phyloP scores from a whole-genome alignment of 257 asterid genomes.

The Mentha longifolia region DNA sequence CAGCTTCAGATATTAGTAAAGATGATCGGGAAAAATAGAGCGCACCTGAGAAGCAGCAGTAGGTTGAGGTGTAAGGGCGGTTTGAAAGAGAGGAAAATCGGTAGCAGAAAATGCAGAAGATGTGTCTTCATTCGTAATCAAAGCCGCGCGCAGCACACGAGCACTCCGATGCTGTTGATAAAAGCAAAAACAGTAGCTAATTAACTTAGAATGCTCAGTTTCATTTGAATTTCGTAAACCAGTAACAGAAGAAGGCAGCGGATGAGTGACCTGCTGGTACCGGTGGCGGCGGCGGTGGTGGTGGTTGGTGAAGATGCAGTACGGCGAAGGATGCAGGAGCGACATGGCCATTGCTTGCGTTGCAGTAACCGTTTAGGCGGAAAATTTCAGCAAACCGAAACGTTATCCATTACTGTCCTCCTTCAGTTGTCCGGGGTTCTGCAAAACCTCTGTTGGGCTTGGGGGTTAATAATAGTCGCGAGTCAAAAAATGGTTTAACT shows the following conservation, averaged over 20 bases:
- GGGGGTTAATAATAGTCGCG: too few relatives aligned
- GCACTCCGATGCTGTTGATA: constrained; percentile 40
- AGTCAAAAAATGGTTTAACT: too few relatives aligned
- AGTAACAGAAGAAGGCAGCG: background rate
- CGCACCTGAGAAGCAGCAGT: constrained; percentile 80
- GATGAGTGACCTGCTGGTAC: constrained; percentile 37
- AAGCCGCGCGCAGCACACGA: constrained; percentile 36
- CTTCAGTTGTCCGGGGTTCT: background rate
- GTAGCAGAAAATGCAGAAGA: constrained; percentile 45
- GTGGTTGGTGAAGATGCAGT: constrained; percentile 35
- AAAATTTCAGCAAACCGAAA: constrained; percentile 25
- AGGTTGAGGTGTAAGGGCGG: constrained; percentile 46
- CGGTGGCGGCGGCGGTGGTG: constrained; percentile 29
- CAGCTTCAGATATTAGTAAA: background rate
- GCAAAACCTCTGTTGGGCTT: background rate
- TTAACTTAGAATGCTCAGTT: background rate
- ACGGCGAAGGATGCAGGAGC: constrained; percentile 38
- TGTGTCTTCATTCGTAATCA: constrained; percentile 43
- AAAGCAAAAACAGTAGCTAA: constrained; percentile 19
- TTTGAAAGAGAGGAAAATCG: constrained; percentile 60
- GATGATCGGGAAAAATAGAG: background rate
- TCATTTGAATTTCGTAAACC: background rate
- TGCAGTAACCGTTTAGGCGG: constrained; percentile 3
- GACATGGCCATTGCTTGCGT: constrained; percentile 39
- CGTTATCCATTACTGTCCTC: constrained; percentile 31